Conservation (phyloP, 2,329 filamentous ascomycete genomes). For the Phoma sp. region DNA sequence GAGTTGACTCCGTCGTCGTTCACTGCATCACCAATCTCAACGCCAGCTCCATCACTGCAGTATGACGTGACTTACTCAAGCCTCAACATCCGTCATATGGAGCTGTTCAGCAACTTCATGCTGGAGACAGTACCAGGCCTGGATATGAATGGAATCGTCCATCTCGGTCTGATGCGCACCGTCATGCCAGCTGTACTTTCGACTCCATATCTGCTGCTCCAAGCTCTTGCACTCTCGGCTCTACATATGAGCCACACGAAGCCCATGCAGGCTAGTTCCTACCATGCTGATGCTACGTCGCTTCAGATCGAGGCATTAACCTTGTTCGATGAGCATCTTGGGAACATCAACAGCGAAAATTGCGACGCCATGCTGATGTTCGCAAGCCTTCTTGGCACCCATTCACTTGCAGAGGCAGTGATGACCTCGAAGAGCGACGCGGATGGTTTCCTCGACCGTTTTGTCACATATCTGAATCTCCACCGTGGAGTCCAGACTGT, state of each 20-base stretch:
- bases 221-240: constrained; percentile 27
- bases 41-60: constrained; percentile 11
- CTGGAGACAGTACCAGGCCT: constrained; percentile 20
- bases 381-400: constrained; percentile 19
- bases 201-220: constrained; percentile 21
- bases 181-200: constrained; percentile 22
- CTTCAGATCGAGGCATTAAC: constrained; percentile 24
- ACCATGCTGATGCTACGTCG: constrained; percentile 22
- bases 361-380: constrained; percentile 26
- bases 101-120: constrained; percentile 28
- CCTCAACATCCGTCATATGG: constrained; percentile 29
- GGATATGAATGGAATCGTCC: background rate
- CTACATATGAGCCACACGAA: constrained; percentile 23
- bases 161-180: constrained; percentile 8
- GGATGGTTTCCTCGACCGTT: constrained; percentile 22
- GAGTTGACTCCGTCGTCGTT: constrained; percentile 7
- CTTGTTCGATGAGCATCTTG: constrained; percentile 14
- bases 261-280: constrained; percentile 11
- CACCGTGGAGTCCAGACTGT: constrained; percentile 25
- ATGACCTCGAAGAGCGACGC: constrained; percentile 10
- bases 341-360: constrained; percentile 16
- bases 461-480: constrained; percentile 25
- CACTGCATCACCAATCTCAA: background rate
- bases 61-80: background rate
- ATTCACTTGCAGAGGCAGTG: constrained; percentile 26